Base-by-base conservation (phyloP, 2,329 filamentous ascomycete species). In the Ampelomyces quisqualis region DNA sequence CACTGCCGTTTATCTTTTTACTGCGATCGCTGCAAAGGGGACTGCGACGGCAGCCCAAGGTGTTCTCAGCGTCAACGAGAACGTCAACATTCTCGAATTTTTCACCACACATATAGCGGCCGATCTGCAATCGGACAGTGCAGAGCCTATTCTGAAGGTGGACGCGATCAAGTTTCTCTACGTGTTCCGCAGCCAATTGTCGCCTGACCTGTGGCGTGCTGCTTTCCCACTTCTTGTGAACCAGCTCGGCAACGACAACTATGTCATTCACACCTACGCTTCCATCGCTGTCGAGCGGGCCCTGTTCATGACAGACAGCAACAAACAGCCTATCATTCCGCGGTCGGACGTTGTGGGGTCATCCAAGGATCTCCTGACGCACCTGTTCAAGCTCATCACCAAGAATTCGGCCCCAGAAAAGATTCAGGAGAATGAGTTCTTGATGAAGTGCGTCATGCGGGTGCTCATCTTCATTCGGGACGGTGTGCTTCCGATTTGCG, bases 111-210 rank as follows among this genome's bases (percentile, higher is more conserved):
- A 97, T 66, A 86, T 98, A 58, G 91, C 91, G 8, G 78, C 82
- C n/a, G 93, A 98, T 67, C 76, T 98, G 27, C 76, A 95, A 46
- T 77, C 79, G n/a, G 76, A 81, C 22, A 75, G 78, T 20, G 80
- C 86, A 1, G 81, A 95, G 57, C 86, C 90, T 7, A 90, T 98
- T 45, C 78, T 95, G 56, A 95, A 95, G 73, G 91, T 98, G 11
- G 93, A 97, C 68, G 91, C 91, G 13, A 95, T 98, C 77, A 98
- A 97, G 69, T 98, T 90, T 66, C 79, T 98, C 26, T 95, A 98
- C 75, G 88, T 86, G 30, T 98, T 98, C 81, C 86, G 93, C 59
- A 95, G 90, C 65, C 90, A 96, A 63, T 78, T 98, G 47, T 91
- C 89, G 13, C 88, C 88, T 65, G 84, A 90, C 22, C 88, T 96